Conservation (phyloP, 2,329 filamentous ascomycete species). For the Arthrobotrys pseudoclavata region DNA sequence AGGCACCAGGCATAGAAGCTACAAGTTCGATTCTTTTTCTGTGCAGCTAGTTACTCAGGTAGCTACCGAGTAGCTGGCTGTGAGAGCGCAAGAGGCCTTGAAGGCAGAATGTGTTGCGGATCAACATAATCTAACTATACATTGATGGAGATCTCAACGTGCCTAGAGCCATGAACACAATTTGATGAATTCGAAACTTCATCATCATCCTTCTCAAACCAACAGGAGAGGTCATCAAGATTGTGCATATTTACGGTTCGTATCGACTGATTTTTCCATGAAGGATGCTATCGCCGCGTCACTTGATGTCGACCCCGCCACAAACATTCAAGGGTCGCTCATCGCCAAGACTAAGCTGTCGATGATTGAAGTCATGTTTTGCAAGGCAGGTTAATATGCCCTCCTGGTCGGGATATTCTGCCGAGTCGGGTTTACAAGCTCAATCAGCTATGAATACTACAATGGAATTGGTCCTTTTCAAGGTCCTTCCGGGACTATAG, state of each 20-base stretch:
- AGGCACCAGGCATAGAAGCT: no score
- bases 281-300: slow-evolving; percentile 17
- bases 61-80: neutral
- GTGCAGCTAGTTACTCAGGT: neutral
- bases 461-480: neutral
- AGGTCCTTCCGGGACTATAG: neutral
- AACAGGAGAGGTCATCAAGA: neutral
- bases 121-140: neutral
- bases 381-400: slow-evolving; percentile 21
- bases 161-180: neutral
- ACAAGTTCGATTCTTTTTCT: no score
- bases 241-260: neutral
- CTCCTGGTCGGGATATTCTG: slow-evolving; percentile 22
- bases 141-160: no score
- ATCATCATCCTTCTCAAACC: neutral
- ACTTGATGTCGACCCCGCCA: slow-evolving; percentile 20
- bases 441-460: neutral
- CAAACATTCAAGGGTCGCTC: slow-evolving; percentile 20
- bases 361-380: neutral
- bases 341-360: neutral
- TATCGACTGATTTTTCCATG: neutral
- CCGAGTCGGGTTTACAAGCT: neutral
- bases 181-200: neutral
- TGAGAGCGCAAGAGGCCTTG: no score
- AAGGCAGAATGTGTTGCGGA: neutral